phyloP scores from a whole-genome alignment of 2,329 filamentous ascomycete species.

The Alternaria sp. region DNA sequence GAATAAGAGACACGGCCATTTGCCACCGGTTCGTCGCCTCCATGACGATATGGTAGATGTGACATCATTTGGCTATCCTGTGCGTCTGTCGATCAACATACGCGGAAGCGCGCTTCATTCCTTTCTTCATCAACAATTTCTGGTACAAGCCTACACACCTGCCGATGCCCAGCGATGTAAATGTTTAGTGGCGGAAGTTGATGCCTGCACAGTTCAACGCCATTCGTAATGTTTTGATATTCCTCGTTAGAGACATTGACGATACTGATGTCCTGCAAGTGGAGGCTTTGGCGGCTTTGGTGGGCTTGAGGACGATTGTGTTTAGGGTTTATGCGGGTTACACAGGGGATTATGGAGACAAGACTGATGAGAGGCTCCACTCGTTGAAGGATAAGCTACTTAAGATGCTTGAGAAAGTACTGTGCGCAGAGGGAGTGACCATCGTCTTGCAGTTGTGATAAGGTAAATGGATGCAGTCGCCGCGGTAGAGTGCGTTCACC shows the following conservation, averaged over 20 bases:
- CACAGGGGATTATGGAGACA: neutral
- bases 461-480: neutral
- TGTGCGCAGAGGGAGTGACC: neutral
- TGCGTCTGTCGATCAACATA: neutral
- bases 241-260: neutral
- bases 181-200: neutral
- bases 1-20: neutral
- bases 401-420: neutral
- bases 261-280: neutral
- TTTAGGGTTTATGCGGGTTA: neutral
- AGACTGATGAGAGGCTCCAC: neutral
- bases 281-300: neutral
- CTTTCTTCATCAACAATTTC: neutral
- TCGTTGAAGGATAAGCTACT: neutral
- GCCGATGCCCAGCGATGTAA: neutral
- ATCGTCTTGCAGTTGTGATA: neutral
- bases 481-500: neutral
- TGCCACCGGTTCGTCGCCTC: neutral
- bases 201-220: neutral
- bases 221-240: neutral
- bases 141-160: neutral
- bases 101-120: neutral
- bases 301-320: neutral
- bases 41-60: neutral
- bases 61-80: neutral